Base-by-base conservation (phyloP, 768 basidiomycete genomes). In the Asterophora lycoperdoides region DNA sequence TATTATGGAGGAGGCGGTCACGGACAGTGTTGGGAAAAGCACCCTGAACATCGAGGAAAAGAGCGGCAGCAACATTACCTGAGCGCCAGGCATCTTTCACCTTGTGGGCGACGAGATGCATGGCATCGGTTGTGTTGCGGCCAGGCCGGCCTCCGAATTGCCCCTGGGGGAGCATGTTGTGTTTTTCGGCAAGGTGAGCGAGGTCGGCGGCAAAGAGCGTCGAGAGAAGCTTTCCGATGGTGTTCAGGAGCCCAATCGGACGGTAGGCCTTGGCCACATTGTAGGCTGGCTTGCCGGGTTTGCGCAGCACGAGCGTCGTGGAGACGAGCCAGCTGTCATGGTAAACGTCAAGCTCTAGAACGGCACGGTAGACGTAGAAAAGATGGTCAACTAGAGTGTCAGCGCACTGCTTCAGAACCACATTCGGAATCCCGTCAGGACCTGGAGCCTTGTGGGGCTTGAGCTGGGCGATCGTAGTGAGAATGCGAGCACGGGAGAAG, bases 41-140 rank as follows among this genome's bases (percentile, higher is more conserved):
- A 0, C 66, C 73, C 53, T 73, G 59, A 0, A 77, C 65, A 52
- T 77, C 72, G 1, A 75, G 62, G 58, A 70, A 74, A 0, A 76
- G 63, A 0, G 64, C 56, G 0, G 65, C 64, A 0, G 56, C 70
- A 0, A 74, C 73, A 17, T 70, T 62, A 0, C 54, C 46, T 2
- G 47, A 44, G 0, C 66, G 30, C 75, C 74, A 76, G 1, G 69
- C 66, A 1, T 64, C 58, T 38, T 74, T 68, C n/a, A 77, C 60
- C 10, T 52, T 61, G 2, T 66, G 41, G 6, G 66, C 58, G 0
- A 75, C 52, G 2, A 61, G 47, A 44, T 67, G 61, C 1, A 71
- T 29, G 0, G 70, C 64, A 52, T 76, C 71, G 0, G 63, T 65
- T 0, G 74, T 70, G 2, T 66, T 58, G 1, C 69, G 32, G 0